These are phyloP conservation scores for Papiliotrema terrestris DNA, from an alignment of 1,284 basidiomycete genomes.

Conservation along the genomic window DNA sequence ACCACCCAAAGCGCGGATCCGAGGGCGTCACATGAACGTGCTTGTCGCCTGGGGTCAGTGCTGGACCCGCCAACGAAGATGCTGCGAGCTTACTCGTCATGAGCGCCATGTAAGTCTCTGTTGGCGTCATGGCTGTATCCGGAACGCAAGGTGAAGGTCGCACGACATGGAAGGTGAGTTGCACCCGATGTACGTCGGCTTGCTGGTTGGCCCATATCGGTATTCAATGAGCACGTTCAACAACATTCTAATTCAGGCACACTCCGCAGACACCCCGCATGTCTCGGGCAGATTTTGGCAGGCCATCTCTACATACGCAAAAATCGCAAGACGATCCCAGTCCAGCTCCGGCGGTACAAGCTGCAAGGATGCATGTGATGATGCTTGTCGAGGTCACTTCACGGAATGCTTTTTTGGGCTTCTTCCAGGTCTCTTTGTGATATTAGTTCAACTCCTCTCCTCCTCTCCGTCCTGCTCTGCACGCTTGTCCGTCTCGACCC, in stretches of 20 bases:
- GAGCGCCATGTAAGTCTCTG: neutral
- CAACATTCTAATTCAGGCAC: no score
- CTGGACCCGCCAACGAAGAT: no score
- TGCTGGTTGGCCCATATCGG: no score
- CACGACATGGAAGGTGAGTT: neutral
- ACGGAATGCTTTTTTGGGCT: no score
- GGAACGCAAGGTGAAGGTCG: neutral
- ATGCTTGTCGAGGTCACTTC: no score
- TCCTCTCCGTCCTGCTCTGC: neutral
- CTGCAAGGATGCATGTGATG: no score
- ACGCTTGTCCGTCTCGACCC: neutral
- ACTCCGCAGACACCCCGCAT: no score
- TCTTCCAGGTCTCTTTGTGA: neutral
- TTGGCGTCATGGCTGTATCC: neutral
- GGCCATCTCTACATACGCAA: no score
- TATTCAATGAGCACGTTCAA: no score
- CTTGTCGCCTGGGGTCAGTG: neutral
- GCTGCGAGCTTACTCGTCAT: conserved; percentile 2
- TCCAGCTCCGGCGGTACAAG: no score
- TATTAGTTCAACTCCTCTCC: neutral
- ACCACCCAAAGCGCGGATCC: conserved; percentile 34
- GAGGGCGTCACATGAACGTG: conserved; percentile 36
- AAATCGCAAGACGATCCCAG: no score
- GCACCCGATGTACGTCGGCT: neutral
- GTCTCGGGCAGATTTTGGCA: no score